Base-by-base conservation (phyloP, 768 basidiomycete genomes). In the Naganishia kalamii region DNA sequence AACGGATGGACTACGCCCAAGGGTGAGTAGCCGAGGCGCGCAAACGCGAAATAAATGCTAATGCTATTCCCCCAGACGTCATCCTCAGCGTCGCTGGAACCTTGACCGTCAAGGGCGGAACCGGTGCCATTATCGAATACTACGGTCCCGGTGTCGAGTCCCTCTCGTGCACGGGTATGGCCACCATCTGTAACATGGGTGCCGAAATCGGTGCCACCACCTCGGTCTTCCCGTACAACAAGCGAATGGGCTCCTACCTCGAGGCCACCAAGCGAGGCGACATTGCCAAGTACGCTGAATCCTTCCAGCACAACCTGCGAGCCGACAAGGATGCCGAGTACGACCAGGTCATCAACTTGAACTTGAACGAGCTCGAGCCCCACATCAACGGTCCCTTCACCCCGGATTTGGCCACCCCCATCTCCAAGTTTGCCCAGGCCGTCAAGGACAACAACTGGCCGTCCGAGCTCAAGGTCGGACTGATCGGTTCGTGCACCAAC, bases 321-420 rank as follows among this genome's bases (percentile, higher is more conserved):
- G 87, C 93, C 57, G 96, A 99, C 74, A 80, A 89, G 74, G 84
- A 82, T 65, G 89, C 88, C 64, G 90, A 97, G 71, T 99, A 98
- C 79, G 96, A 99, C 81, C 86, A 93, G 77, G 80, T 84, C 76
- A 88, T 99, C 75, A 89, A 96, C 51, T 93, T 98, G 71, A 92
- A 99, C 83, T 84, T 99, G 68, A 89, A 88, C 33, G 90, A 93
- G 80, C 90, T 98, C 70, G 96, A 99, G 80, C 96, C 96, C 62
- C 94, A 99, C 80, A 88, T 99, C 81, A 99, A 98, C 82, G 96
- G 96, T 72, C 96, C 96, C 63, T 99, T 96, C 84, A 98, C 96
- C n/a, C 96, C 96, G 49, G 96, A 99, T 84, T 87, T 99, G 70
- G 94, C 96, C 60, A 99, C 94, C 30, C 96, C 96, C 61, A 85